Percentiles rank a stretch among this genome's conserved stretches.
Evolutionary conservation across 345 rosid genomes (phyloP).

Genomic region (Eucalyptus albens): DNA sequence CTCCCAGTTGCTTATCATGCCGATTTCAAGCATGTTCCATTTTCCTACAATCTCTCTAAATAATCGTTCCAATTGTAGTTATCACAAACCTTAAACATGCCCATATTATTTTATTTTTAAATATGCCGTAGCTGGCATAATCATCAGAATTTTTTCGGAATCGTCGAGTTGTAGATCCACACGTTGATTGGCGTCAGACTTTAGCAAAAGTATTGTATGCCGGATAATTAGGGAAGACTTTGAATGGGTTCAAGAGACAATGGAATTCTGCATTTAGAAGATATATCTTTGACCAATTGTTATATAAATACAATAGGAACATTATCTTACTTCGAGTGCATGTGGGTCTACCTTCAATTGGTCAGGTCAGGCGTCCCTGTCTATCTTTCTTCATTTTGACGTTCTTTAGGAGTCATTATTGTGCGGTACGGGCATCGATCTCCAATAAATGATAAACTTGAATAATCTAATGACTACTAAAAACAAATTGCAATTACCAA

Average conservation of each 20-base stretch:
- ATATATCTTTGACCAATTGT: neutral
- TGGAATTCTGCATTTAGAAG: neutral
- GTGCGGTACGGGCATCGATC: neutral
- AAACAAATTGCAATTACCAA: neutral
- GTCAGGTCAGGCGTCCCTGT: neutral
- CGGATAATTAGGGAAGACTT: neutral
- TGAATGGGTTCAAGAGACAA: neutral
- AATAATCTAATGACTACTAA: neutral
- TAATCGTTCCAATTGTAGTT: neutral
- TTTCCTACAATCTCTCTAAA: neutral
- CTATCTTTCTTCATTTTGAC: neutral
- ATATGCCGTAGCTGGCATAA: neutral
- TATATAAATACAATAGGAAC: neutral
- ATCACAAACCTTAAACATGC: neutral
- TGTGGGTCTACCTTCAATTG: neutral
- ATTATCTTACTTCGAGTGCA: neutral
- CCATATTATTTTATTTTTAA: neutral
- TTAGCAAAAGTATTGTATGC: neutral
- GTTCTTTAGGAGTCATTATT: neutral
- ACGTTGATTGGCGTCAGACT: neutral
- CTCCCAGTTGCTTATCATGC: neutral
- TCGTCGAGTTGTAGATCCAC: neutral
- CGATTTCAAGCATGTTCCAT: neutral
- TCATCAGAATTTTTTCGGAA: neutral
- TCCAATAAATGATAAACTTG: neutral